Evolutionary conservation across 805 yeast genomes (phyloP), one percentile per base, ranked within the genome.

Genomic region (Candida ipomoeae): DNA sequence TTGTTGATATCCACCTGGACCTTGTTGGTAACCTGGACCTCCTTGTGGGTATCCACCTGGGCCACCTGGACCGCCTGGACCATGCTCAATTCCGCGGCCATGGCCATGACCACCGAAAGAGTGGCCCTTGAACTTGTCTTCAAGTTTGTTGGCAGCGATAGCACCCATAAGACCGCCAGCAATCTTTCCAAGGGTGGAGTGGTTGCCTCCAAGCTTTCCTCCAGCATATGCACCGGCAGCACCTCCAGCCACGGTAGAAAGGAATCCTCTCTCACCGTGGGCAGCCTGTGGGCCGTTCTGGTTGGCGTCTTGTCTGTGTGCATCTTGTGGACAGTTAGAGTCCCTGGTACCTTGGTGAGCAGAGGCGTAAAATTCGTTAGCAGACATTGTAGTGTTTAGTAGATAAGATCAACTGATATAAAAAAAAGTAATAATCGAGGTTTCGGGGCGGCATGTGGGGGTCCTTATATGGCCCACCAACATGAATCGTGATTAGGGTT

Each of bases 101-200:
- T 20, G 37, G 11, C 49, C 49, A 8, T 20, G 37, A 8, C 49
- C 34, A 32, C 52, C 53, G 11, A 14, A 40, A 40, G 55, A 45
- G 41, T 53, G 44, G 39, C 52, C 74, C 37, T 42, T 34, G 53
- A 62, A 59, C 41, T 56, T 60, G 59, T 77, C 73, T 58, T 74
- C 79, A 33, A 72, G 55, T 65, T 80, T 77, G 67, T 80, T 74
- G 43, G 82, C 84, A 23, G 72, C 70, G 49, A 78, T 55, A 7
- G 83, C 84, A 63, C 85, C 85, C 31, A 71, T 77, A 52, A 81
- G 52, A 39, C 80, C 83, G 63, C 85, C 85, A 31, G 71, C 73
- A 49, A 78, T 63, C 44, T 75, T 75, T 45, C 80, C 78, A 20
- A 79, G 53, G 17, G 67, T 68, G 29, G 73, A 64, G 64, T 74